Base-by-base conservation (phyloP, 78 protist species). In the Dictyostelium purpureum region DNA sequence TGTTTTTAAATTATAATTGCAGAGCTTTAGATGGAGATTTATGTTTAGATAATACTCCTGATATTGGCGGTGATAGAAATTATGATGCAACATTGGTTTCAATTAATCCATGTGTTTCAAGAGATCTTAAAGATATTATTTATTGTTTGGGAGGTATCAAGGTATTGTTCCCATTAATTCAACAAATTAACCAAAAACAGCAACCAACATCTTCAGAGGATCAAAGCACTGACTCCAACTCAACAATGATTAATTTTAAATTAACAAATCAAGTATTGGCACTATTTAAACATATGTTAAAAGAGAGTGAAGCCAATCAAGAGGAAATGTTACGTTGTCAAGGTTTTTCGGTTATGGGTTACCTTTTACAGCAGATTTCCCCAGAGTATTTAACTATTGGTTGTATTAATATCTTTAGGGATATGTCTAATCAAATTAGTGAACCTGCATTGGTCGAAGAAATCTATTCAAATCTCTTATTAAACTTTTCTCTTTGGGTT, bases 61-160 rank as follows among this genome's bases (percentile, higher is more conserved):
- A 70, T 40, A 73, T 52, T 40, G 92, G 92, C 31, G 82, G 80
- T 21, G 90, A 82, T 21, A 75, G 70, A 38, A 82, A 82, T n/a
- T 70, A 56, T 40, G 92, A 85, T 61, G 92, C 92, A 3, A 61
- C 75, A 18, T 52, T 85, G 18, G 82, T 73, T 11, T 70, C 92
- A 4, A 85, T 85, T 42, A 85, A 85, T 35, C 92, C 92, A 31
- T 85, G 92, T 61, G 82, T 85, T 0, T 73, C 82, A 2, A 24
- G 92, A 47, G 92, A 85, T 59, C 71, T 85, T 66, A 85, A 85
- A 73, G 92, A 85, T 61, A 85, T 85, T 16, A 85, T 85, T 37
- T 85, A 85, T 59, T 85, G 92, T 85, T 43, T 85, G 0, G 92
- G 92, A 47, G 92, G 92, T 61, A 85, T 85, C 45, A 85, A 73